A percentile compares a stretch with the other conserved stretches of the same genome.
These are phyloP conservation scores for Ascosphaera apis DNA, from an alignment of 2,329 filamentous ascomycete genomes.

Conservation along the genomic window DNA sequence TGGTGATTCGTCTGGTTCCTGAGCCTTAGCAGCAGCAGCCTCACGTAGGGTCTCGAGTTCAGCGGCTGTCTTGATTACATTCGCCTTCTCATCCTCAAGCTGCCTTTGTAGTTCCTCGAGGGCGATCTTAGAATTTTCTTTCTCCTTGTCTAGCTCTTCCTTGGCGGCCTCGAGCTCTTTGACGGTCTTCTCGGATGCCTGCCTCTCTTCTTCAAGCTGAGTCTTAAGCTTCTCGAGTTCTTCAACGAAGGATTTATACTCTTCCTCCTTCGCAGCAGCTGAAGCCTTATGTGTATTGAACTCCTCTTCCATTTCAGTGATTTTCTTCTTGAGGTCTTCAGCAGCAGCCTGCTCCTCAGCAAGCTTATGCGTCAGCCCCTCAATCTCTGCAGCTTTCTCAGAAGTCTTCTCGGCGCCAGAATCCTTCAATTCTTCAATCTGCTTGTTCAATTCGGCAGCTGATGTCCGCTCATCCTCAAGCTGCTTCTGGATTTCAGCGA, in stretches of 20 bases:
- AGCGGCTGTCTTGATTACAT: background rate
- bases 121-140: background rate
- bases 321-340: slow-evolving; percentile 8
- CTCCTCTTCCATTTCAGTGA: slow-evolving; percentile 15
- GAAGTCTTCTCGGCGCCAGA: background rate
- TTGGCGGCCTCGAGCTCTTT: slow-evolving; percentile 1
- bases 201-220: background rate
- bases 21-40: background rate
- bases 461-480: slow-evolving; percentile 11
- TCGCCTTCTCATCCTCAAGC: background rate
- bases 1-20: background rate
- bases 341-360: slow-evolving; percentile 9
- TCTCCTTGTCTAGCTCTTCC: background rate
- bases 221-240: background rate
- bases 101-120: background rate
- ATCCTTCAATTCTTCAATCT: slow-evolving; percentile 10
- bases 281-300: slow-evolving; percentile 12
- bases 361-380: slow-evolving; percentile 12
- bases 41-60: background rate
- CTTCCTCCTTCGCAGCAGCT: slow-evolving; percentile 12
- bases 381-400: slow-evolving; percentile 13
- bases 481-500: slow-evolving; percentile 5
- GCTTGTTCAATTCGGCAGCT: slow-evolving; percentile 9
- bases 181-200: background rate
- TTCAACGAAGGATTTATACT: slow-evolving; percentile 4